A percentile compares a stretch with the other conserved stretches of the same genome.
These are phyloP conservation scores for Alternaria ethzedia DNA, from an alignment of 2,329 filamentous ascomycete species.

Conservation along the genomic window DNA sequence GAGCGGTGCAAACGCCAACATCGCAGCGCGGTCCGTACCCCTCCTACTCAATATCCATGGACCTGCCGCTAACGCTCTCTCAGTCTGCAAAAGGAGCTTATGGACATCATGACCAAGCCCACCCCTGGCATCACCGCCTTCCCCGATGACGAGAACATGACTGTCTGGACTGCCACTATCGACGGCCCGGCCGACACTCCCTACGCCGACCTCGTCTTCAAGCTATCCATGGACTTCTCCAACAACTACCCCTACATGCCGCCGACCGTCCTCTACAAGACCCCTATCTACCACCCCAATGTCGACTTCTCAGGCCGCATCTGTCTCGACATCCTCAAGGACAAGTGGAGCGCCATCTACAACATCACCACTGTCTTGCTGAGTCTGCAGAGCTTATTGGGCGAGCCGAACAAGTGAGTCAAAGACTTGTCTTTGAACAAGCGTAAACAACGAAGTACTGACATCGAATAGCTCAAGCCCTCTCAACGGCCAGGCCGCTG, in stretches of 20 bases:
- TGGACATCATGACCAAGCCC: slow-evolving; percentile 96
- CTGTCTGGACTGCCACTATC: slow-evolving; percentile 90
- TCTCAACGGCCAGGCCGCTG: slow-evolving; percentile 93
- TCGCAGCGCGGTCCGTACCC: slow-evolving; percentile 54
- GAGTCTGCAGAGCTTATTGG: slow-evolving; percentile 91
- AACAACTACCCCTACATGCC: slow-evolving; percentile 91
- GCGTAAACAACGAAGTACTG: slow-evolving; percentile 3
- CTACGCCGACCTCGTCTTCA: slow-evolving; percentile 86
- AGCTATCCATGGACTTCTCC: slow-evolving; percentile 90
- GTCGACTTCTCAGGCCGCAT: slow-evolving; percentile 97
- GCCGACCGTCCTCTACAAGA: slow-evolving; percentile 94
- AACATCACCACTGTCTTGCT: slow-evolving; percentile 93
- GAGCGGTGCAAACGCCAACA: slow-evolving; percentile 51
- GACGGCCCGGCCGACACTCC: slow-evolving; percentile 89
- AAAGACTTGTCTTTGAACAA: neutral
- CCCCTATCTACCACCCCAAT: slow-evolving; percentile 98
- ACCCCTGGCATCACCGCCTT: slow-evolving; percentile 95
- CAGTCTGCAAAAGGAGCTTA: slow-evolving; percentile 95
- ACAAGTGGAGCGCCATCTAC: slow-evolving; percentile 98
- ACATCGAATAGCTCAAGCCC: slow-evolving; percentile 74
- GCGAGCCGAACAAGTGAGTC: slow-evolving; percentile 95
- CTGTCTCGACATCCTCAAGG: slow-evolving; percentile 97
- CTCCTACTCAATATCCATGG: neutral
- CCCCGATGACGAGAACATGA: slow-evolving; percentile 86
- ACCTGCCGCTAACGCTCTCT: slow-evolving; percentile 14